Conservation (phyloP, 2,329 filamentous ascomycete species). For the Phaeosphaeria sp. region DNA sequence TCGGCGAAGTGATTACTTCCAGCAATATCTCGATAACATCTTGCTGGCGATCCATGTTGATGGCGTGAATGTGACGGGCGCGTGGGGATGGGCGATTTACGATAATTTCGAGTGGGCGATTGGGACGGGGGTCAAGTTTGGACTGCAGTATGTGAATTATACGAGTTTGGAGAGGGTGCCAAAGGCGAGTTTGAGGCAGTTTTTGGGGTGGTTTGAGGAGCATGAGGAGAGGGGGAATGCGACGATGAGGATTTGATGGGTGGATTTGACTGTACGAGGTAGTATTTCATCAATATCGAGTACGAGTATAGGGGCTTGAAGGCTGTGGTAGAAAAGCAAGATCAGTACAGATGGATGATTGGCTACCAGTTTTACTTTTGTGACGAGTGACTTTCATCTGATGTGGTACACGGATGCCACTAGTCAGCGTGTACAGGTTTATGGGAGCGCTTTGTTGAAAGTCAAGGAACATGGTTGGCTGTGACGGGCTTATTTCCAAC, state of each 20-base stretch:
- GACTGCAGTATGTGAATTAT: constrained; percentile 54
- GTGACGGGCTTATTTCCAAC: constrained; percentile 10
- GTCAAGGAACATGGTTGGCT: not conserved
- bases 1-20: constrained; percentile 50
- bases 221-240: constrained; percentile 35
- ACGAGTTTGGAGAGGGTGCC: constrained; percentile 49
- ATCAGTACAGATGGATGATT: no score
- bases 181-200: constrained; percentile 53
- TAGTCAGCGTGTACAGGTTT: not conserved
- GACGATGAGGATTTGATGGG: constrained; percentile 31
- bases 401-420: not conserved
- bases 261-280: no score
- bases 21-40: constrained; percentile 52
- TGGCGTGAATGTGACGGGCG: constrained; percentile 51
- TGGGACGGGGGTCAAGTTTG: constrained; percentile 48
- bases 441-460: not conserved
- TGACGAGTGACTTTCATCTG: not conserved
- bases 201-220: constrained; percentile 51
- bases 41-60: constrained; percentile 46
- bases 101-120: constrained; percentile 53
- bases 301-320: no score
- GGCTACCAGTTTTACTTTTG: no score
- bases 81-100: constrained; percentile 51
- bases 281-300: no score
- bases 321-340: no score